Evolutionary conservation across 2,329 filamentous ascomycete species (phyloP).

Genomic region (Fusarium sp.): DNA sequence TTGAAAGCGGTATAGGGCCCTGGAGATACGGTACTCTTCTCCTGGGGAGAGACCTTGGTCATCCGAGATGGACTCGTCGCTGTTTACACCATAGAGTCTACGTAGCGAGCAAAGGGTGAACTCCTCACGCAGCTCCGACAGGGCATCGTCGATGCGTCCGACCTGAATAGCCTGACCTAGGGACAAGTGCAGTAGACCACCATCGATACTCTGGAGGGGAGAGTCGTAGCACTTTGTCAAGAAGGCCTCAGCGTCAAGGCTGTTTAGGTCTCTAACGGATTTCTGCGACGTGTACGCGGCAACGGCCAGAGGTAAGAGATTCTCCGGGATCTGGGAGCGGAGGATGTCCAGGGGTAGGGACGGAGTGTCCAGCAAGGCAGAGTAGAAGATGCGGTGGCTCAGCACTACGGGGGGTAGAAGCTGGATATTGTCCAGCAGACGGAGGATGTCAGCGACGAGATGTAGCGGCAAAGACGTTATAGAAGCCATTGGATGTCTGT

Average conservation of each 20-base stretch:
- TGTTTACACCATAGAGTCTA: slow-evolving; percentile 28
- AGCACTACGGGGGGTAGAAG: slow-evolving; percentile 30
- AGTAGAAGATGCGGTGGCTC: slow-evolving; percentile 39
- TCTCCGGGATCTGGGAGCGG: slow-evolving; percentile 29
- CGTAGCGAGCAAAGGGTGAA: slow-evolving; percentile 19
- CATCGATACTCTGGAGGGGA: slow-evolving; percentile 14
- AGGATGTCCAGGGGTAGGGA: slow-evolving; percentile 33
- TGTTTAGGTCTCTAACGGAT: slow-evolving; percentile 9
- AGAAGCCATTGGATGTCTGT: slow-evolving; percentile 26
- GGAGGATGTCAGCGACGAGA: slow-evolving; percentile 37
- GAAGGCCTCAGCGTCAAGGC: slow-evolving; percentile 16
- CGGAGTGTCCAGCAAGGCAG: slow-evolving; percentile 34
- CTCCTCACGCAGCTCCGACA: slow-evolving; percentile 14
- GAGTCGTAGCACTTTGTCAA: slow-evolving; percentile 28
- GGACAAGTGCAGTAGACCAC: slow-evolving; percentile 11
- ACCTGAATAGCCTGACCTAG: slow-evolving; percentile 31
- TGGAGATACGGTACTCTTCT: slow-evolving; percentile 29
- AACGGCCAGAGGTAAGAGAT: slow-evolving; percentile 28
- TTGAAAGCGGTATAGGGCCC: slow-evolving; percentile 40
- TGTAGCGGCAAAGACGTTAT: slow-evolving; percentile 39
- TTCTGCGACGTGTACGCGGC: slow-evolving; percentile 28
- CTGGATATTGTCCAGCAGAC: slow-evolving; percentile 28
- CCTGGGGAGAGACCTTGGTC: slow-evolving; percentile 7
- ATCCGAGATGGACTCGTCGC: slow-evolving; percentile 7
- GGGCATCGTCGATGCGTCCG: slow-evolving; percentile 21